phyloP scores from a whole-genome alignment of 345 rosid genomes.

The Zanthoxylum bungeanum region DNA sequence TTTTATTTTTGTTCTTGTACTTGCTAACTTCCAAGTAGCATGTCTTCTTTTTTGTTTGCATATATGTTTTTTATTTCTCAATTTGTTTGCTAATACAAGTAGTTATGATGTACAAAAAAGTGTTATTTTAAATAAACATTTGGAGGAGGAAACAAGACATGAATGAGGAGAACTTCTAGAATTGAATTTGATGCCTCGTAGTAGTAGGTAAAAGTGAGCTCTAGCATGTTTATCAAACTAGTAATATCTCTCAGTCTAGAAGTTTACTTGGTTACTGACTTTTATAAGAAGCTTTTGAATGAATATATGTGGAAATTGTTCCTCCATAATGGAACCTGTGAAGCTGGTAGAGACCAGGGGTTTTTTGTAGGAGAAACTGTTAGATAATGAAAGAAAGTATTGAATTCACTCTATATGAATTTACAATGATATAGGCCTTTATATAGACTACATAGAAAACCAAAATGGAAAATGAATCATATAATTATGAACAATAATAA shows the following conservation, averaged over 20 bases:
- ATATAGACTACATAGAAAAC: too few species aligned
- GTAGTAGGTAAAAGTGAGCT: background rate
- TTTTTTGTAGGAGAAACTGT: too few species aligned
- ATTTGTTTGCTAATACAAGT: background rate
- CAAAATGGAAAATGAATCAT: too few species aligned
- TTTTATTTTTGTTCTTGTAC: constrained; percentile 2
- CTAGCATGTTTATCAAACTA: background rate
- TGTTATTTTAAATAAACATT: background rate
- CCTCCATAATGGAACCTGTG: background rate
- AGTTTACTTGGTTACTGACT: background rate
- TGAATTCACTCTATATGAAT: too few species aligned
- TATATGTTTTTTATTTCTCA: background rate
- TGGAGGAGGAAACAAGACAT: background rate
- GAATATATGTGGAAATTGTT: background rate
- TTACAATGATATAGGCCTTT: too few species aligned
- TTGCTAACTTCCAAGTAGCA: background rate
- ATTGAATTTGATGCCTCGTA: background rate
- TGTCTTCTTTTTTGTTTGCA: background rate
- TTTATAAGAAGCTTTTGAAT: background rate
- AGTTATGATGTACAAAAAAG: background rate
- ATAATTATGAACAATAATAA: too few species aligned
- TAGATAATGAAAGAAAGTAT: too few species aligned
- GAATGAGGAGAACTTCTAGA: background rate
- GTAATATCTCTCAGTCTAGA: background rate
- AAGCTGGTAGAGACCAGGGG: background rate